Evolutionary conservation across 306 rosid species (phyloP), one percentile per base, ranked within the genome.

Genomic region (Ceratonia siliqua): DNA sequence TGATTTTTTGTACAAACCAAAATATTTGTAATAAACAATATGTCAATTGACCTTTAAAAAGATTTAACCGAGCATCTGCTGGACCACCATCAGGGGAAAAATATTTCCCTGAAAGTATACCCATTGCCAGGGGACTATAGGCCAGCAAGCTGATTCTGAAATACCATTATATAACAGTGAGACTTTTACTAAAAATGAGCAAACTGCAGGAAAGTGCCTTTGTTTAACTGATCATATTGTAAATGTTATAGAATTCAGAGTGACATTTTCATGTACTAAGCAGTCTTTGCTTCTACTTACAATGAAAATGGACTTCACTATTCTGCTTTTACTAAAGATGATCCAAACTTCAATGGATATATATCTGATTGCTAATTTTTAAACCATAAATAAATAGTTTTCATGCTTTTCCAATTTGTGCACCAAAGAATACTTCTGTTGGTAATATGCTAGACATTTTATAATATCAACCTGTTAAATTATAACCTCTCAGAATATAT

Each of bases 81-180:
- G 89, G 85, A 80, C 94, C 92, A 22, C 91, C 91, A 18, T 77
- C 84, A 0, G 80, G 80, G 33, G 75, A 78, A 78, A 84, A 83
- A 71, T 94, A 94, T 83, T 94, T 94, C 81, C 98, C 97, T 59
- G 97, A 87, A 73, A 94, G 98, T 72, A 94, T 84, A 39, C 98
- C 98, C 98, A 91, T 94, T 77, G 98, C 96, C 61, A 91, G 83
- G 72, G 98, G 98, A 69, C 94, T 93, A 82, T 94, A 94, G 38
- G 98, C 97, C 85, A 94, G 79, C 80, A 94, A 81, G 85, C 86
- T 69, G 75, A 94, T 79, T 68, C 98, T 94, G 85, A 77, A 84
- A 82, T 68, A 42, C 69, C 74, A 73, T 27, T 17, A 69, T 59
- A 48, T 22, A 71, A 72, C 27, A 64, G 41, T 52, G 28, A 46